Evolutionary conservation across 2,329 filamentous ascomycete species (phyloP).

Genomic region (Sporothrix dimorphospora): DNA sequence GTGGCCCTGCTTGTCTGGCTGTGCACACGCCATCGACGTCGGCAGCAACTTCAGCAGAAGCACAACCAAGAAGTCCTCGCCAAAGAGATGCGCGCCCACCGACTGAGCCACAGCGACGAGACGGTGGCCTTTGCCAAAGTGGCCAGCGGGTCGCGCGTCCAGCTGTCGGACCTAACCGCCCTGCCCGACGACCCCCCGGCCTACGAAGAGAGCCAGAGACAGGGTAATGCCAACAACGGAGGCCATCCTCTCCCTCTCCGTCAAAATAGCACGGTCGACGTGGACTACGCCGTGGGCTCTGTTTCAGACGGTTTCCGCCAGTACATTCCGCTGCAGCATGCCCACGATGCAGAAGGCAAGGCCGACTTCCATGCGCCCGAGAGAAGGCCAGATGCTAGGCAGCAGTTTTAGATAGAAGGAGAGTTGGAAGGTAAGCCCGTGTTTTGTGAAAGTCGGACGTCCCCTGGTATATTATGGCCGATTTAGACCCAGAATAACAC

Average conservation of each 20-base stretch:
- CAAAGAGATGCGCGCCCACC: background rate
- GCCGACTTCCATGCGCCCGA: background rate
- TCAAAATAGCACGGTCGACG: background rate
- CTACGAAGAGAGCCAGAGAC: slow-evolving; percentile 26
- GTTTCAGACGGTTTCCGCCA: slow-evolving; percentile 29
- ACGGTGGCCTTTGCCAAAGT: slow-evolving; percentile 23
- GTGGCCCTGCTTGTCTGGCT: slow-evolving; percentile 17
- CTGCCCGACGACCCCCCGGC: slow-evolving; percentile 26
- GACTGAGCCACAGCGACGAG: background rate
- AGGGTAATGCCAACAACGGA: background rate
- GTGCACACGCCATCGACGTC: background rate
- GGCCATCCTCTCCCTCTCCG: background rate
- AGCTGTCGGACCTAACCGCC: background rate
- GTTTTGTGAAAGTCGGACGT: background rate
- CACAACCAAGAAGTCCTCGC: background rate
- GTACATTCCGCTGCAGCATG: slow-evolving; percentile 7
- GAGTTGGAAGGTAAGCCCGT: background rate
- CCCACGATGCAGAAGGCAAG: background rate
- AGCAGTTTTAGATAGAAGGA: too few species aligned
- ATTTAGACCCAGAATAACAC: background rate
- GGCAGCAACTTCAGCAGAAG: background rate
- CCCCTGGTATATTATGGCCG: background rate
- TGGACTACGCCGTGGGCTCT: background rate
- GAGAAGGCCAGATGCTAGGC: background rate
- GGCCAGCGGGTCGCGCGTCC: background rate